phyloP scores from a whole-genome alignment of 495 filamentous ascomycete species.

The Gamarada debralockiae region DNA sequence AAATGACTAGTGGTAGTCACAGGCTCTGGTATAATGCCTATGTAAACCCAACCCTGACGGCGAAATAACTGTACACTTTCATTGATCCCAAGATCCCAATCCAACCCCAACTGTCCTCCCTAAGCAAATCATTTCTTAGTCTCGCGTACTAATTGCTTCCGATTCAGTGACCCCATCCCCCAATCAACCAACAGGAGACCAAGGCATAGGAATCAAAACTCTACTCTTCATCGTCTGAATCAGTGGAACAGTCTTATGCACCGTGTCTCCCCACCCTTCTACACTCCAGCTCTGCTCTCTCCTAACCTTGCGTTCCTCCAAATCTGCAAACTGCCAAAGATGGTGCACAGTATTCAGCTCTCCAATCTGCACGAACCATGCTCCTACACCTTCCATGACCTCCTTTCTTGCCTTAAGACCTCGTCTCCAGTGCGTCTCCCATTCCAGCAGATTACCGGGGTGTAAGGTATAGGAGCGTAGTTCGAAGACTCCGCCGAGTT shows the following conservation, averaged over 20 bases:
- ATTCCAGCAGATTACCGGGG: slow-evolving; percentile 92
- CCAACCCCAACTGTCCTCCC: too few relatives aligned
- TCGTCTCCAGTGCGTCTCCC: slow-evolving; percentile 97
- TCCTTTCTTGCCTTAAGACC: slow-evolving; percentile 85
- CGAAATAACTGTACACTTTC: too few relatives aligned
- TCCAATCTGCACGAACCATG: slow-evolving; percentile 98
- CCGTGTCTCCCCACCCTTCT: slow-evolving; percentile 95
- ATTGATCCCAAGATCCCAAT: too few relatives aligned
- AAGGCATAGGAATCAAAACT: slow-evolving; percentile 91
- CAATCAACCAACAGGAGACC: slow-evolving; percentile 82
- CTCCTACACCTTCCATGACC: slow-evolving; percentile 98
- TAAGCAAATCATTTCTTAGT: too few relatives aligned
- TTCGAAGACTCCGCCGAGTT: slow-evolving; percentile 91
- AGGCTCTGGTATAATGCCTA: too few relatives aligned
- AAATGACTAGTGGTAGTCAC: too few relatives aligned
- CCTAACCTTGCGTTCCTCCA: slow-evolving; percentile 88
- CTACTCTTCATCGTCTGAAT: slow-evolving; percentile 95
- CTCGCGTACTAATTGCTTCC: too few relatives aligned
- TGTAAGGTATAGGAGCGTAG: slow-evolving; percentile 95
- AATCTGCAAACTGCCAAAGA: slow-evolving; percentile 95
- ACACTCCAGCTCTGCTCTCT: slow-evolving; percentile 94
- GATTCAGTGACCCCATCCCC: too few relatives aligned
- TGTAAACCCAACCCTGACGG: too few relatives aligned
- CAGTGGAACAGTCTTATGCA: slow-evolving; percentile 96
- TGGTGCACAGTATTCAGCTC: slow-evolving; percentile 98